These are phyloP conservation scores for Elongisporangium prolatum DNA, from an alignment of 352 stramenopile genomes.

Conservation along the genomic window DNA sequence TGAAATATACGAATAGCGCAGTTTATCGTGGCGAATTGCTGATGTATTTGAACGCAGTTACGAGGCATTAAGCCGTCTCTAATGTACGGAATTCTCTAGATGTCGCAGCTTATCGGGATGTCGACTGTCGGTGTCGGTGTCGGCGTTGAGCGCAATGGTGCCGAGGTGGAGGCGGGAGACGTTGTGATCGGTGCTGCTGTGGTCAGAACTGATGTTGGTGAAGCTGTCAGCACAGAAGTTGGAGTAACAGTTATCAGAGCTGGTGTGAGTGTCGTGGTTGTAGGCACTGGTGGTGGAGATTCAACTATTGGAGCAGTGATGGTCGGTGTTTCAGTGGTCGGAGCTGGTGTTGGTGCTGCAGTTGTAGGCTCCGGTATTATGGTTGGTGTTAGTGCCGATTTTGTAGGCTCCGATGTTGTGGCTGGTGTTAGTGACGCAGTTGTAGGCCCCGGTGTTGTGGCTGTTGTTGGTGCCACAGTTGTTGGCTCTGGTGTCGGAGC, in stretches of 20 bases:
- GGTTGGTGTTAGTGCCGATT: conserved; percentile 6
- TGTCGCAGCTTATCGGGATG: not conserved
- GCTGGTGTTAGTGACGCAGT: conserved; percentile 6
- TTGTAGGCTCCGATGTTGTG: conserved; percentile 2
- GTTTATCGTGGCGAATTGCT: not conserved
- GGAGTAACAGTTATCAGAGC: conserved; percentile 5
- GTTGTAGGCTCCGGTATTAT: conserved; percentile 1
- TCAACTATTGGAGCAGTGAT: not conserved
- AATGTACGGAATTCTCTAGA: not conserved
- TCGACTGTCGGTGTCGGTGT: not conserved
- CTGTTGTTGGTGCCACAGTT: not conserved
- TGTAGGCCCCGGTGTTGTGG: not conserved
- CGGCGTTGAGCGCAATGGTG: not conserved
- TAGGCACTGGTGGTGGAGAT: conserved; percentile 5
- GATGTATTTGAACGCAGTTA: not conserved
- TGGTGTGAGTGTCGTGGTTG: conserved; percentile 5
- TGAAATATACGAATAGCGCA: not conserved
- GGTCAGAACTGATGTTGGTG: conserved; percentile 5
- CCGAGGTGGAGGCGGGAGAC: not conserved
- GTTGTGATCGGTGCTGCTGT: not conserved
- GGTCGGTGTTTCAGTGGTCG: conserved; percentile 5
- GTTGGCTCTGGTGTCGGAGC: not conserved
- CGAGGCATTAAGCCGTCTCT: not conserved
- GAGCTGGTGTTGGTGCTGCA: not conserved
- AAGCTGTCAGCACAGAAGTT: not conserved